phyloP scores from a whole-genome alignment of 2,329 filamentous ascomycete species.

The Aspergillus unguis region DNA sequence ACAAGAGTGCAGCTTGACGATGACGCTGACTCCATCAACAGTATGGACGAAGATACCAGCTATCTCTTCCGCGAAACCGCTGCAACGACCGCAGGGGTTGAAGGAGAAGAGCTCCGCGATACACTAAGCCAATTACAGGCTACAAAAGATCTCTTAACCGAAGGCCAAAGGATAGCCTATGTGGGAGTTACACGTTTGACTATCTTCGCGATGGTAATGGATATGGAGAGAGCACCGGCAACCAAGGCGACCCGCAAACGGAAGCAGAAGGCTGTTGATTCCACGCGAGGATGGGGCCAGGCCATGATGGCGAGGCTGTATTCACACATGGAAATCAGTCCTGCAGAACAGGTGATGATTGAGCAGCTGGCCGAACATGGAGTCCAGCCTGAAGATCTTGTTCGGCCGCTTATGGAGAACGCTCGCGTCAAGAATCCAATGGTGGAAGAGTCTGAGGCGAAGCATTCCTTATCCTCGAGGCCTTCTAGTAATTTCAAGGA shows the following conservation, averaged over 20 bases:
- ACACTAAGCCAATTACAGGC: conserved; percentile 87
- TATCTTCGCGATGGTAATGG: conserved; percentile 71
- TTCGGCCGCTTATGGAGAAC: conserved; percentile 84
- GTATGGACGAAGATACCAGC: conserved; percentile 94
- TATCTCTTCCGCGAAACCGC: conserved; percentile 82
- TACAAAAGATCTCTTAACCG: conserved; percentile 90
- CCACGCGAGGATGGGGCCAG: conserved; percentile 92
- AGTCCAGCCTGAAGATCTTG: conserved; percentile 78
- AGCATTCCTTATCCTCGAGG: conserved; percentile 38
- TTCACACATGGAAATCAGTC: conserved; percentile 91
- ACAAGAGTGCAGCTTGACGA: conserved; percentile 94
- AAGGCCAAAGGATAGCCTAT: conserved; percentile 93
- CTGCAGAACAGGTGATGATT: conserved; percentile 92
- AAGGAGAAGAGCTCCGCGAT: conserved; percentile 81
- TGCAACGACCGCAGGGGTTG: conserved; percentile 59
- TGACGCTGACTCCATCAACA: conserved; percentile 88
- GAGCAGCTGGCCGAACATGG: conserved; percentile 93
- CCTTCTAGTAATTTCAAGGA: conserved; percentile 26
- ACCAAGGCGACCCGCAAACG: conserved; percentile 70
- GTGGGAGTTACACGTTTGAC: conserved; percentile 83
- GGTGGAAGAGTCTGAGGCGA: conserved; percentile 50
- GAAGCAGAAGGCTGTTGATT: conserved; percentile 66
- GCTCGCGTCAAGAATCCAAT: conserved; percentile 89
- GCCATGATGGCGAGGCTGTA: conserved; percentile 97
- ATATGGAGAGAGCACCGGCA: conserved; percentile 57